Conservation (phyloP, 1,284 basidiomycete species). For the Trichosporon asahii region DNA sequence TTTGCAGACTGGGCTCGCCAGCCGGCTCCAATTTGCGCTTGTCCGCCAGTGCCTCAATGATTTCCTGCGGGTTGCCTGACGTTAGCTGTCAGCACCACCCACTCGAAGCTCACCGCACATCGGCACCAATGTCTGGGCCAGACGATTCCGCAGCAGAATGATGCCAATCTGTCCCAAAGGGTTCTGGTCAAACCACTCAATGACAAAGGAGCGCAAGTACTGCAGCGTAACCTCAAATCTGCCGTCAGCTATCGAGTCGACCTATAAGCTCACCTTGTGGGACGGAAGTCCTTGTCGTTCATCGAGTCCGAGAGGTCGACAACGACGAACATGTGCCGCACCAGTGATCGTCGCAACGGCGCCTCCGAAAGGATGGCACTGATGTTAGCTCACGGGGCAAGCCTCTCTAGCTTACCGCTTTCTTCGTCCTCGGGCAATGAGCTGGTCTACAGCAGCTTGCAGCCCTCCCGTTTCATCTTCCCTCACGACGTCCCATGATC, state of each 20-base stretch:
- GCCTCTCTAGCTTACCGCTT: slow-evolving; percentile 61
- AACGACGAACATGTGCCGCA: slow-evolving; percentile 86
- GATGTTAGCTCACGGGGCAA: slow-evolving; percentile 9
- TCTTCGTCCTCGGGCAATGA: slow-evolving; percentile 78
- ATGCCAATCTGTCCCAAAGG: slow-evolving; percentile 94
- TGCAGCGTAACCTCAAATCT: slow-evolving; percentile 79
- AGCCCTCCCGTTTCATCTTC: slow-evolving; percentile 92
- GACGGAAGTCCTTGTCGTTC: slow-evolving; percentile 92
- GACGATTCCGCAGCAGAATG: slow-evolving; percentile 82
- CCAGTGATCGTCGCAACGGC: slow-evolving; percentile 90
- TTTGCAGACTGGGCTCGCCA: slow-evolving; percentile 94
- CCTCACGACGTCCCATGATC: slow-evolving; percentile 94
- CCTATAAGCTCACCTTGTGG: slow-evolving; percentile 60
- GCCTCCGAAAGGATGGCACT: slow-evolving; percentile 64
- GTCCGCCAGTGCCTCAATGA: slow-evolving; percentile 77
- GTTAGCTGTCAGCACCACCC: neutral
- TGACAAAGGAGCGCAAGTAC: slow-evolving; percentile 83
- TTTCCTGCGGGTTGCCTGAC: slow-evolving; percentile 89
- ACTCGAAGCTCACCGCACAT: slow-evolving; percentile 68
- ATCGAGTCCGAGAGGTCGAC: slow-evolving; percentile 88
- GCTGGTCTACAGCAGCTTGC: slow-evolving; percentile 81
- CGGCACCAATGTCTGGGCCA: slow-evolving; percentile 80
- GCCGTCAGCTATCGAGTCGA: neutral
- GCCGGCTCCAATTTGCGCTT: slow-evolving; percentile 81
- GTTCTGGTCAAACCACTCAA: slow-evolving; percentile 99